Evolutionary conservation across 352 stramenopile genomes (phyloP).

Genomic region (Hyaloperonospora arabidopsidis): DNA sequence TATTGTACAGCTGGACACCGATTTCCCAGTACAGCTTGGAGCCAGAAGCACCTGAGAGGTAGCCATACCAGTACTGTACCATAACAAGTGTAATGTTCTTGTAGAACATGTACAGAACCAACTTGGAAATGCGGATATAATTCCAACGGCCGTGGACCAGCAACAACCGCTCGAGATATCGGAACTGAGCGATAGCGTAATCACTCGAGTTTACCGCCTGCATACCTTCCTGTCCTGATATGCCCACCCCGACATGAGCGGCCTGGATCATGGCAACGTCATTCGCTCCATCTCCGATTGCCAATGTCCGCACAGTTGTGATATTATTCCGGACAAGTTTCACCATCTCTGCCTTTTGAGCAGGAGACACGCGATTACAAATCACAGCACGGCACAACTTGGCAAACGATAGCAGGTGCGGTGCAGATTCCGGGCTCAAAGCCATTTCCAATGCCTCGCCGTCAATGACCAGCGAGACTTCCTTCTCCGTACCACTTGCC

Average conservation of each 20-base stretch:
- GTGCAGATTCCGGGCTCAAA: constrained; percentile 35
- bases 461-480: constrained; percentile 67
- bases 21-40: constrained; percentile 83
- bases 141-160: constrained; percentile 90
- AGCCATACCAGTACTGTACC: constrained; percentile 86
- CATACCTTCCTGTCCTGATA: constrained; percentile 90
- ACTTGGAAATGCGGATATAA: constrained; percentile 86
- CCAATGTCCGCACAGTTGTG: constrained; percentile 51
- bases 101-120: constrained; percentile 91
- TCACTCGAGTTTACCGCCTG: constrained; percentile 92
- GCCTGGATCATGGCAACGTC: constrained; percentile 93
- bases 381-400: constrained; percentile 73
- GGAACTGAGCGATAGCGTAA: constrained; percentile 92
- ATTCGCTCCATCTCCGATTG: constrained; percentile 91
- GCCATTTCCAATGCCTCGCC: constrained; percentile 65
- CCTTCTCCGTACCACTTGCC: constrained; percentile 26
- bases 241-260: constrained; percentile 89
- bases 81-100: constrained; percentile 91
- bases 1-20: constrained; percentile 89
- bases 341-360: constrained; percentile 82
- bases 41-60: constrained; percentile 89
- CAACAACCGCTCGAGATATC: constrained; percentile 85
- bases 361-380: constrained; percentile 78
- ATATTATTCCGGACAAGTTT: constrained; percentile 58
- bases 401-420: constrained; percentile 57